Evolutionary conservation across 2,329 filamentous ascomycete genomes (phyloP).

Genomic region (Gremmenia infestans): DNA sequence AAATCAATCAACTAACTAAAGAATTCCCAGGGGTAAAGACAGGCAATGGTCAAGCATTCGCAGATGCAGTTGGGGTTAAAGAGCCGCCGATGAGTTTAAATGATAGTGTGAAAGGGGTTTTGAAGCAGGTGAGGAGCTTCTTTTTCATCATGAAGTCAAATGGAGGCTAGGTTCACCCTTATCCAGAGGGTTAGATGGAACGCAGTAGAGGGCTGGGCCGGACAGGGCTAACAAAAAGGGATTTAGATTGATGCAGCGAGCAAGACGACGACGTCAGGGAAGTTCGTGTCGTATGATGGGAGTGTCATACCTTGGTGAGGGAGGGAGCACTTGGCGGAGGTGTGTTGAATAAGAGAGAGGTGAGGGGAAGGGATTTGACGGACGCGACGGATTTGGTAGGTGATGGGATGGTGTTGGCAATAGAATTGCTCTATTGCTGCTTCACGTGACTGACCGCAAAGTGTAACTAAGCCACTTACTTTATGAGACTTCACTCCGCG

Average conservation of each 20-base stretch:
- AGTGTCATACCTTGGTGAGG: conserved; percentile 18
- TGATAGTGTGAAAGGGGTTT: conserved; percentile 32
- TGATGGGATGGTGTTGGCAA: too few species aligned
- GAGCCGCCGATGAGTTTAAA: conserved; percentile 34
- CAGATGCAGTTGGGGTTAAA: conserved; percentile 29
- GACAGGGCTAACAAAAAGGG: neutral
- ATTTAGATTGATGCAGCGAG: conserved; percentile 35
- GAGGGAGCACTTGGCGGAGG: neutral
- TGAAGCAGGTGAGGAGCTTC: conserved; percentile 25
- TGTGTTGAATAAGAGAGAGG: too few species aligned
- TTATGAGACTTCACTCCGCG: too few species aligned
- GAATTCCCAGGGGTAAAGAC: conserved; percentile 35
- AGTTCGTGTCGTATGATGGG: conserved; percentile 22
- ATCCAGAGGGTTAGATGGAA: too few species aligned
- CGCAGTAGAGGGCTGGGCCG: too few species aligned
- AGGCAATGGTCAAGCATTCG: conserved; percentile 37
- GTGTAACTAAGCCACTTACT: too few species aligned
- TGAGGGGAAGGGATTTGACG: too few species aligned
- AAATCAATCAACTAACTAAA: too few species aligned
- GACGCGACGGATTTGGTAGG: too few species aligned
- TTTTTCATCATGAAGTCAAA: neutral
- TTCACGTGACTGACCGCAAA: too few species aligned
- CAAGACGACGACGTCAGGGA: conserved; percentile 25
- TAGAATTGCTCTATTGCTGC: too few species aligned
- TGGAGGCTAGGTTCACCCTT: too few species aligned